These are phyloP conservation scores for Pseudozyma pruni DNA, from an alignment of 1,284 basidiomycete genomes.

Conservation along the genomic window DNA sequence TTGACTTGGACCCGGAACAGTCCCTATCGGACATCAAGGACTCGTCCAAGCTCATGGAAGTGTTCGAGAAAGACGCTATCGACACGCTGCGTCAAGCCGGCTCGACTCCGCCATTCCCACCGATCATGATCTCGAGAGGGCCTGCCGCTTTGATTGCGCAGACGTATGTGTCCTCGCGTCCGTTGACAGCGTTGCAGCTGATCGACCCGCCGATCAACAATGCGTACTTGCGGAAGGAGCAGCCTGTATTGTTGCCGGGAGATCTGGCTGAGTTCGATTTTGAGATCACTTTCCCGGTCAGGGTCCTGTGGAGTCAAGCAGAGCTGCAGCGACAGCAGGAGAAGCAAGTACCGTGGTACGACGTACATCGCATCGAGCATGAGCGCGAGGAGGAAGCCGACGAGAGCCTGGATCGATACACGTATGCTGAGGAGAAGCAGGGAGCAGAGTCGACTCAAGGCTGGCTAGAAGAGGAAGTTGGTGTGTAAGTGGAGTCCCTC, in stretches of 20 bases:
- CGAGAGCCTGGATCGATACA: slow-evolving; percentile 57
- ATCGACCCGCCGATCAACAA: slow-evolving; percentile 59
- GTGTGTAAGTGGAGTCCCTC: slow-evolving; percentile 50
- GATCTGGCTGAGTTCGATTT: slow-evolving; percentile 55
- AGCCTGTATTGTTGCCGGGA: slow-evolving; percentile 30
- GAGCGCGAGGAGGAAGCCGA: slow-evolving; percentile 58
- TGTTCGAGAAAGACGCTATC: slow-evolving; percentile 45
- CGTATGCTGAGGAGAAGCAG: slow-evolving; percentile 44
- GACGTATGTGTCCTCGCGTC: slow-evolving; percentile 60
- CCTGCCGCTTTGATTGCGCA: slow-evolving; percentile 53
- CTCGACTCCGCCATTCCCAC: slow-evolving; percentile 55
- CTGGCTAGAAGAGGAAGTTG: slow-evolving; percentile 63
- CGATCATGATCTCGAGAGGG: slow-evolving; percentile 51
- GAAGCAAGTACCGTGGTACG: slow-evolving; percentile 52
- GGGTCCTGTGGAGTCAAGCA: slow-evolving; percentile 54
- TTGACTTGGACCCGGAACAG: slow-evolving; percentile 57
- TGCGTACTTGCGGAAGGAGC: slow-evolving; percentile 23
- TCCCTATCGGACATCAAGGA: slow-evolving; percentile 19
- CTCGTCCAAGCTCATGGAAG: slow-evolving; percentile 34
- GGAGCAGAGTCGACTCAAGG: slow-evolving; percentile 35
- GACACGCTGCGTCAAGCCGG: slow-evolving; percentile 28
- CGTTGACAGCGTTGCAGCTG: slow-evolving; percentile 57
- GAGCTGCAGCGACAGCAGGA: slow-evolving; percentile 46
- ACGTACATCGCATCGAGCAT: slow-evolving; percentile 62
- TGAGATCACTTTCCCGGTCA: slow-evolving; percentile 55